Evolutionary conservation across 352 stramenopile genomes (phyloP), one percentile per base, ranked within the genome.

Genomic region (Globisporangium carolinianum): DNA sequence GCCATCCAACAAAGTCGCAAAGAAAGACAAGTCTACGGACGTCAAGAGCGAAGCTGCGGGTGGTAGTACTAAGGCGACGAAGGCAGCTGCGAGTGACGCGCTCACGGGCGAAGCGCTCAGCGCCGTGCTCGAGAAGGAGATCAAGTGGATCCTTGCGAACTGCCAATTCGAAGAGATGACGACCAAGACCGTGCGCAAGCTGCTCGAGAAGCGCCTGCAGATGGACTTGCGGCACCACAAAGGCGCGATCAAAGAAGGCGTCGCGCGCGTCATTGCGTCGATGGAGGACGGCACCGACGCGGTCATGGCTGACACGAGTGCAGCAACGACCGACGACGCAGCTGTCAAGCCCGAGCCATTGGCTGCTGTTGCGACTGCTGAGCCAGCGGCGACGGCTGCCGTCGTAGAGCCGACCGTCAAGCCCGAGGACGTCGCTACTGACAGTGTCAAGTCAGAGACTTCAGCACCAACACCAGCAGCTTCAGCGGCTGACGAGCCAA

Each of bases 91-190:
- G 32, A 63, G 37, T 7, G 17, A 47, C 38, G 14, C 70, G 7
- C 60, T 79, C 36, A 67, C 71, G 17, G 69, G 68, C 0, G 72
- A 86, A 35, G 67, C 65, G 39, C 59, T 94, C 3, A 81, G 66
- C 24, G 72, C 70, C 3, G 53, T 87, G 10, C 61, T 94, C 9
- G 84, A 94, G 56, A 79, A 76, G 39, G 82, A 92, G 61, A 94
- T 94, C 53, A 76, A 79, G 12, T 86, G 78, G 73, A 89, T 94
- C 48, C 61, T 94, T 1, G 65, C 74, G 4, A 91, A 91, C 49
- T 88, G 75, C 51, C 72, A 79, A 41, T 88, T 91, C 54, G 82
- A 94, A 36, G 79, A 90, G 53, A 87, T 94, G 72, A 94, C 84
- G 4, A 94, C 84, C 6, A 87, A 88, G 57, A 94, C 71, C 8